These are phyloP conservation scores for Rhytidiadelphus loreus DNA, from an alignment of 225 moss, liverwort and hornwort species.

Conservation along the genomic window DNA sequence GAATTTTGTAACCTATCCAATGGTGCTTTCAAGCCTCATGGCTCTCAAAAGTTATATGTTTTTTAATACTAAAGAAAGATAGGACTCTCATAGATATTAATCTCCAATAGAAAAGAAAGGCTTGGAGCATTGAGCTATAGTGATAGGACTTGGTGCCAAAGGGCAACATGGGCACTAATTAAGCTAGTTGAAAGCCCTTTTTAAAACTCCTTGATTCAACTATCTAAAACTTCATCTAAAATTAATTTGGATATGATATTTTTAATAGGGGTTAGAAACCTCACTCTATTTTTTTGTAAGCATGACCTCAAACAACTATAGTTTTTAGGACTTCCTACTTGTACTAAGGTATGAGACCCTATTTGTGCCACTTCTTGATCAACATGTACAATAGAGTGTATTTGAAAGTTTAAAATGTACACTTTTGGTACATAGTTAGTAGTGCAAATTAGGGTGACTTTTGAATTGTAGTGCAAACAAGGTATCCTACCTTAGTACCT, in stretches of 20 bases:
- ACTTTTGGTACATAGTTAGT: background rate
- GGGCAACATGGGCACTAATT: background rate
- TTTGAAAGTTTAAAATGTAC: background rate
- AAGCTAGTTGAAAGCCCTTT: background rate
- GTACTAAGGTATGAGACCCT: fast-evolving
- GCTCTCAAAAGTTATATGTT: background rate
- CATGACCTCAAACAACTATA: background rate
- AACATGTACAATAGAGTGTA: background rate
- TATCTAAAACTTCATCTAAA: background rate
- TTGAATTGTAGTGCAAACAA: background rate
- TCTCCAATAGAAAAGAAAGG: background rate
- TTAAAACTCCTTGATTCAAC: background rate
- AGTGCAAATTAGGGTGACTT: background rate
- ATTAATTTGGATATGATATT: background rate
- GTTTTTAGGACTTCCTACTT: background rate
- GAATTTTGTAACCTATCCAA: background rate
- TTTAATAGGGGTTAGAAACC: background rate
- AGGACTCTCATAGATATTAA: background rate
- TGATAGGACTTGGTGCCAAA: background rate
- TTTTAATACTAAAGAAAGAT: background rate
- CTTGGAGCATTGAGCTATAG: background rate
- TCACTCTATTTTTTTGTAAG: fast-evolving
- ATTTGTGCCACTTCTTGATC: fast-evolving
- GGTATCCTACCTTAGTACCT: background rate
- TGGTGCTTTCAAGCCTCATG: background rate